A percentile compares a stretch with the other conserved stretches of the same genome.
These are phyloP conservation scores for Puya raimondii DNA, from an alignment of 176 grass and related monocot genomes.

Conservation along the genomic window DNA sequence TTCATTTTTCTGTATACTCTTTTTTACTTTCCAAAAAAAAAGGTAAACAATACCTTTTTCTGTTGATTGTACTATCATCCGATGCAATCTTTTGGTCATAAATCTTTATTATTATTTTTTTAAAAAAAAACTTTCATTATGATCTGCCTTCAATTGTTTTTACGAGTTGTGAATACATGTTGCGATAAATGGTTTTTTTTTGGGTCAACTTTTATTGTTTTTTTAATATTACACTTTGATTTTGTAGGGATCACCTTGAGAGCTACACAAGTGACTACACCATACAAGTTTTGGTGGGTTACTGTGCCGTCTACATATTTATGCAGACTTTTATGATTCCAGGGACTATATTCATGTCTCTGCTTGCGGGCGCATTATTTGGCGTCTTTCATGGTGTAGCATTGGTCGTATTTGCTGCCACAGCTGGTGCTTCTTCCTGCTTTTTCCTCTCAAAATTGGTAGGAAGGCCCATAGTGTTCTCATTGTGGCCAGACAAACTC, in stretches of 20 bases:
- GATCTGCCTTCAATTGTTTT: too few species aligned
- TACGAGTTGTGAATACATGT: background rate
- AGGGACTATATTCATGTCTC: slow-evolving; percentile 95
- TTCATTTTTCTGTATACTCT: too few species aligned
- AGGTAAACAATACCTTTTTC: too few species aligned
- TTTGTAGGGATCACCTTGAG: slow-evolving; percentile 87
- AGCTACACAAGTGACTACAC: slow-evolving; percentile 97
- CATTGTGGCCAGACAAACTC: slow-evolving; percentile 91
- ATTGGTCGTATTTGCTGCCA: slow-evolving; percentile 91
- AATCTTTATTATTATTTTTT: too few species aligned
- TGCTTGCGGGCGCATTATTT: slow-evolving; percentile 89
- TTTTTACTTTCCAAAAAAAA: too few species aligned
- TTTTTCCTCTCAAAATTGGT: slow-evolving; percentile 92
- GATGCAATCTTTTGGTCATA: too few species aligned
- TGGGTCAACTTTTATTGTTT: slow-evolving; percentile 15
- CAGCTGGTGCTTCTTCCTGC: slow-evolving; percentile 91
- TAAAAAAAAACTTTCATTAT: too few species aligned
- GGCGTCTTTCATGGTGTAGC: slow-evolving; percentile 65
- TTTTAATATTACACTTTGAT: background rate
- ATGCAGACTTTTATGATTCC: slow-evolving; percentile 99
- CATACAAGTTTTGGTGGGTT: slow-evolving; percentile 82
- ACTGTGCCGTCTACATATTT: slow-evolving; percentile 89
- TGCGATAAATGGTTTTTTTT: background rate
- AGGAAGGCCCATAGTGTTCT: slow-evolving; percentile 76
- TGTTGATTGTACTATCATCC: too few species aligned